phyloP scores from a whole-genome alignment of 805 yeast genomes.

The Candida nanaspora region DNA sequence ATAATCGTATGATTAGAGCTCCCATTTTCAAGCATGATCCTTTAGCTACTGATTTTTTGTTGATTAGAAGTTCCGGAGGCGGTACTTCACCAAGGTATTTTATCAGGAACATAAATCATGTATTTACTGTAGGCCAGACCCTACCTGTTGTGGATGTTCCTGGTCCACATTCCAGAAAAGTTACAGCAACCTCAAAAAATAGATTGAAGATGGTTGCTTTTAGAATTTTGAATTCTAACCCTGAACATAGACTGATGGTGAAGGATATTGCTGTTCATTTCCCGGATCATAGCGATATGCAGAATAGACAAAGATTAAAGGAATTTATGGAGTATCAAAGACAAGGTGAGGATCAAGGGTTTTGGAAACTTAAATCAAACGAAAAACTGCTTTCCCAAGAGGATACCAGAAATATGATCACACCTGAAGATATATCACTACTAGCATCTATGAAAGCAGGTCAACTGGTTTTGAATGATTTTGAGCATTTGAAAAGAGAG shows the following conservation, averaged over 20 bases:
- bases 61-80: conserved; percentile 74
- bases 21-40: conserved; percentile 88
- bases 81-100: conserved; percentile 62
- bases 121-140: conserved; percentile 86
- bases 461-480: conserved; percentile 81
- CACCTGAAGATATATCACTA: conserved; percentile 85
- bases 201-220: conserved; percentile 90
- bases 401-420: conserved; percentile 70
- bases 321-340: conserved; percentile 98
- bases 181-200: conserved; percentile 86
- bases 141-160: conserved; percentile 94
- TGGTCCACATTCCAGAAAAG: conserved; percentile 95
- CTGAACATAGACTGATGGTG: conserved; percentile 69
- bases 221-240: conserved; percentile 72
- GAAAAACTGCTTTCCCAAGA: conserved; percentile 68
- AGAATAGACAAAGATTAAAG: conserved; percentile 87
- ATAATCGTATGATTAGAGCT: conserved; percentile 86
- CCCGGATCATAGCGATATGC: conserved; percentile 97
- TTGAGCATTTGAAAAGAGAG: conserved; percentile 44
- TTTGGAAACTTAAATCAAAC: conserved; percentile 79
- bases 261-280: conserved; percentile 87
- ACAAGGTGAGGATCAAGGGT: conserved; percentile 89
- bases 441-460: conserved; percentile 91
- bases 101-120: conserved; percentile 58
- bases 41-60: conserved; percentile 69